Evolutionary conservation across 1,139 yeast species (phyloP), one percentile per base, ranked within the genome.

Genomic region (Hanseniaspora sp.): DNA sequence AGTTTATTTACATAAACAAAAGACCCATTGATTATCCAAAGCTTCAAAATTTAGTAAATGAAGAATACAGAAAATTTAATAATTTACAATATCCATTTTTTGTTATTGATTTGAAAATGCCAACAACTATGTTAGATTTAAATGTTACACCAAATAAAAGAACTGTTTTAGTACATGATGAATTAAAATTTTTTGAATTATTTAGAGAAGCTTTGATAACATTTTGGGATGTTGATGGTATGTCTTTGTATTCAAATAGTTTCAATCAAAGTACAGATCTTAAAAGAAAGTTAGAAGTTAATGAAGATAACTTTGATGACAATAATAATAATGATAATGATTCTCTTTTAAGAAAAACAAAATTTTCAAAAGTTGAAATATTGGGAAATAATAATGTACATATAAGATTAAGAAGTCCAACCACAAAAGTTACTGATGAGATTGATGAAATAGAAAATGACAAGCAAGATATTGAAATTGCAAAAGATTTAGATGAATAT

Each of bases 61-160:
- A 88, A 55, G 75, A 78, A 1, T 92, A 86, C 68, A 79, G 78
- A 58, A 72, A 73, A 41, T 86, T 76, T 66, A 90, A 87, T 61
- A 76, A 79, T 60, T 73, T 81, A 5, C 96, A 88, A 63, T 74
- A 65, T 55, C 98, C 98, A 0, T 77, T 79, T n/a, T 73, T 85
- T 53, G 71, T 88, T 1, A 63, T 86, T 1, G 75, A 94, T 65
- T 61, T 92, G 38, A 63, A 64, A 9, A 66, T 87, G 12, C 74
- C 76, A 46, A 73, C 83, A 0, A 63, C 66, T 28, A 70, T 73
- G 28, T 67, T 86, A 39, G 99, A 92, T 68, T 75, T 92, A 18
- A 92, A 92, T 67, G 83, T 94, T 1, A 82, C 95, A 0, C 98
- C 98, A 0, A 96, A 92, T 64, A 92, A 92, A 64, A 72, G 94